These are phyloP conservation scores for Penicillium sp. DNA, from an alignment of 2,329 filamentous ascomycete species.

Conservation along the genomic window DNA sequence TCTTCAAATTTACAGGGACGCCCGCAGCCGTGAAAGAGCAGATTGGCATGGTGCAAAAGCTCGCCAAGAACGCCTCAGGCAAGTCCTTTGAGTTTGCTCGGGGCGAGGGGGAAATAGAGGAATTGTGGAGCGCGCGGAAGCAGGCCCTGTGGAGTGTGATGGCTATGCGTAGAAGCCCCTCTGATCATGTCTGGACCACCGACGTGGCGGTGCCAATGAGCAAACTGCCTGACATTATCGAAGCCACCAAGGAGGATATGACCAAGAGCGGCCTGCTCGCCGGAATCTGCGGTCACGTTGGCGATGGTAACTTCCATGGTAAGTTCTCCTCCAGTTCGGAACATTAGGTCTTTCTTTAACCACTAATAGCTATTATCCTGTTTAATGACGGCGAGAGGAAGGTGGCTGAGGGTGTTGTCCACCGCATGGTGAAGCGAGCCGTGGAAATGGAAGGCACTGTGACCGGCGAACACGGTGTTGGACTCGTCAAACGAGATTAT, in stretches of 20 bases:
- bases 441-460: constrained; percentile 70
- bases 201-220: constrained; percentile 78
- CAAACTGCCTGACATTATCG: constrained; percentile 68
- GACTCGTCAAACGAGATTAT: constrained; percentile 67
- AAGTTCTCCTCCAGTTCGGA: constrained; percentile 21
- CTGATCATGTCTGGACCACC: constrained; percentile 71
- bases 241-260: constrained; percentile 66
- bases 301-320: constrained; percentile 73
- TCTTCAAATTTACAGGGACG: constrained; percentile 73
- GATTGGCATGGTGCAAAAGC: constrained; percentile 57
- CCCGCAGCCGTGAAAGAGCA: constrained; percentile 62
- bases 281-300: constrained; percentile 70
- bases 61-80: constrained; percentile 55
- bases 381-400: constrained; percentile 58
- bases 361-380: constrained; percentile 56
- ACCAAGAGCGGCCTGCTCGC: constrained; percentile 60
- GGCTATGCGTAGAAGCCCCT: constrained; percentile 58
- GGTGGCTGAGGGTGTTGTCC: constrained; percentile 58
- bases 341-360: not conserved
- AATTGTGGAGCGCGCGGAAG: constrained; percentile 74
- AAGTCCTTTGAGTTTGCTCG: constrained; percentile 67
- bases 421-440: constrained; percentile 68
- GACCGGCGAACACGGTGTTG: constrained; percentile 70
- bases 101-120: constrained; percentile 61
- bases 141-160: constrained; percentile 72